These are phyloP conservation scores for Coniophora puteana DNA, from an alignment of 1,284 basidiomycete genomes.

Conservation along the genomic window DNA sequence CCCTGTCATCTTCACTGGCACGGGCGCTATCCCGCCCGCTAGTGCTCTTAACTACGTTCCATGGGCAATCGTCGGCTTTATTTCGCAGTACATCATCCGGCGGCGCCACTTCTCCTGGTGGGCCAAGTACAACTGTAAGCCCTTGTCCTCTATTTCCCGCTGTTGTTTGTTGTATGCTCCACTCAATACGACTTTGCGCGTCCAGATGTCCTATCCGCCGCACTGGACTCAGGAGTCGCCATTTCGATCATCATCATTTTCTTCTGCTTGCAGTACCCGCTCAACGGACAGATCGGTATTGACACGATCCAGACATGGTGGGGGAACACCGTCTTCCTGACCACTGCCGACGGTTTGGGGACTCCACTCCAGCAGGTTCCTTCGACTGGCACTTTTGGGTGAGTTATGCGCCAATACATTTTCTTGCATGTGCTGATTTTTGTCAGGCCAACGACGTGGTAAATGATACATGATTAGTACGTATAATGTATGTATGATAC, in stretches of 20 bases:
- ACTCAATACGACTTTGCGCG: constrained; percentile 8
- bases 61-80: constrained; percentile 60
- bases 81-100: constrained; percentile 62
- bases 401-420: background rate
- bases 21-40: constrained; percentile 55
- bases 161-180: constrained; percentile 9
- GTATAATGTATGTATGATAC: too few relatives aligned
- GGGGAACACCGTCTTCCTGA: constrained; percentile 43
- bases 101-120: constrained; percentile 63
- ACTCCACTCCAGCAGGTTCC: constrained; percentile 20
- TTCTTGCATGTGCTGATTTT: background rate
- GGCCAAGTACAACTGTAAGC: constrained; percentile 52
- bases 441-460: background rate
- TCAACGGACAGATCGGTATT: constrained; percentile 39
- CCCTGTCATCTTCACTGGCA: constrained; percentile 55
- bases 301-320: constrained; percentile 43
- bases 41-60: constrained; percentile 54
- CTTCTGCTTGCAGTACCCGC: constrained; percentile 48
- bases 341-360: constrained; percentile 36
- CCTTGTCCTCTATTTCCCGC: constrained; percentile 7
- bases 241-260: constrained; percentile 44
- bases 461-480: too few relatives aligned
- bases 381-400: constrained; percentile 30
- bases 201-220: constrained; percentile 52
- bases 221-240: constrained; percentile 49